Evolutionary conservation across 139 green algal species (phyloP), one percentile per base, ranked within the genome.

Genomic region (Spirogloea muscicola): DNA sequence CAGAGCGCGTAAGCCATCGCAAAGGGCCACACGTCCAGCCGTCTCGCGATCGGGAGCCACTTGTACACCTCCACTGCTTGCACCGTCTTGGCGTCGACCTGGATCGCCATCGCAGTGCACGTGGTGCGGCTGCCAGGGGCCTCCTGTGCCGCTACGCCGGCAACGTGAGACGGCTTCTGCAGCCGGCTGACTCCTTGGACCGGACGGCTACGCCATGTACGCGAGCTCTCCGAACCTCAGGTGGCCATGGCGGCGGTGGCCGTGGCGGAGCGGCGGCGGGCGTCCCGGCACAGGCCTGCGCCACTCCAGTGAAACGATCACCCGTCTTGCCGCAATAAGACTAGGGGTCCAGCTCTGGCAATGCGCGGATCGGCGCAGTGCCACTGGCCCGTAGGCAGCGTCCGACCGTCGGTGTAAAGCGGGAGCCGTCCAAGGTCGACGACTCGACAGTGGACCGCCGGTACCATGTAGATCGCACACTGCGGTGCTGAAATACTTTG

Each of bases 21-120:
- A 66, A 79, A 82, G 21, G 74, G 74, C 74, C 58, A 82, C 29
- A 81, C 74, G 58, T 82, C 74, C 18, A 82, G 49, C 29, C 74
- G 65, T 29, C 29, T 31, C 4, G 16, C 13, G 13, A 31, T 36
- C 13, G 74, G 68, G 38, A 82, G 46, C 74, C 55, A 72, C n/a
- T 43, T 69, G 55, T 79, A 82, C 25, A 81, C 31, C 27, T 80
- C 68, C 5, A 82, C 74, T 16, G 25, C 29, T 27, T 36, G 39
- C 18, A 82, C 49, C 6, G 31, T 79, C 38, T 82, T 82, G 29
- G 73, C 27, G 13, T 40, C 37, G 1, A 79, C 69, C n/a, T 18
- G 16, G n/a, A 77, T 76, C n/a, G 69, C 69, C 69, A 77, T 77
- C 18, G 7, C 41, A n/a, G n/a, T n/a, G n/a, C n/a, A n/a, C n/a